Evolutionary conservation across 2,329 filamentous ascomycete genomes (phyloP), one percentile per base, ranked within the genome.

Genomic region (Sarocladiaceae sp.): DNA sequence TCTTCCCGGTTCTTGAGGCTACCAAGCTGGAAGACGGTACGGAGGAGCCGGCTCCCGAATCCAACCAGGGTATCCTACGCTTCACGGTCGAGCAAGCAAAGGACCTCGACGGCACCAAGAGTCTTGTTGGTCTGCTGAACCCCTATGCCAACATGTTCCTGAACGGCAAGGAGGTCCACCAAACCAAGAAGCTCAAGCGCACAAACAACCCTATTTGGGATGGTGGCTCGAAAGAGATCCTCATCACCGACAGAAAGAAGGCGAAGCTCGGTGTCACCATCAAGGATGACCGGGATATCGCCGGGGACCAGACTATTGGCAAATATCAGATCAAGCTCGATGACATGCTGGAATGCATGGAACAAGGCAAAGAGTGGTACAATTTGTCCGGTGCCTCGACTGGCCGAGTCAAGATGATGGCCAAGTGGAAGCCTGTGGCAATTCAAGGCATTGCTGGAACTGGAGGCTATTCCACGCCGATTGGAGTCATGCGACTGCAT

Each of bases 191-290:
- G 64, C 76, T 96, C 56, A 98, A 97, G 76, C 84, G 91, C 49
- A 97, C 89, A 48, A 98, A 98, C 68, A 93, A 95, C 56, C 93
- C 93, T 6, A 90, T 98, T 56, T 98, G 90, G 83, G 84, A 91
- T 44, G 85, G 97, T 59, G 87, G 87, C 6, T 85, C 82, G 53
- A 95, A 95, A 67, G 93, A 98, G 59, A 81, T 98, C 54, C 80
- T 98, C 49, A 91, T 98, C 59, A 96, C 90, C 1, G 90, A 98
- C 60, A 83, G 87, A 50, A 95, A 89, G 69, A 83, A 80, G 59
- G 90, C 93, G 46, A 93, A 88, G 60, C 74, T 98, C 43, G 94
- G 91, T 45, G 70, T 98, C 45, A 86, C 91, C 13, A 82, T 98
- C 74, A 98, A 96, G 68, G 93, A 98, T 58, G 91, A 97, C 53